Percentiles rank a stretch among this genome's conserved stretches.
Evolutionary conservation across 805 yeast species (phyloP).

Genomic region (Starmerella tilneyi): DNA sequence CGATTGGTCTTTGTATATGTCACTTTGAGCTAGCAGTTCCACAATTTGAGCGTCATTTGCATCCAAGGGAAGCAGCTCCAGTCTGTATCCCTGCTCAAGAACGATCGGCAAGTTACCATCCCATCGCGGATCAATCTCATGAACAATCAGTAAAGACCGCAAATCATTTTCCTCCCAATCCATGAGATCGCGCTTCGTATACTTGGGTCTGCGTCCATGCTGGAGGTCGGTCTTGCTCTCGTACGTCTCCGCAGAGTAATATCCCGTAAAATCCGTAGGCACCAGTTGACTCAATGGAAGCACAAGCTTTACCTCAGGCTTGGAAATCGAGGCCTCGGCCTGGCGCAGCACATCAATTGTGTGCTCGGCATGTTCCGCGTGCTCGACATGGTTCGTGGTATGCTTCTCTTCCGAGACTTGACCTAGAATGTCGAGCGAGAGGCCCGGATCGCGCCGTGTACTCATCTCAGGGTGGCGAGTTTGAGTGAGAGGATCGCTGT

Average conservation of each 20-base stretch:
- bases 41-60: background rate
- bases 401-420: background rate
- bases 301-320: background rate
- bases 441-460: background rate
- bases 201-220: background rate
- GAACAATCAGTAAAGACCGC: slow-evolving; percentile 3
- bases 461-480: too few species aligned
- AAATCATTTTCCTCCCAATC: slow-evolving; percentile 5
- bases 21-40: background rate
- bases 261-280: background rate
- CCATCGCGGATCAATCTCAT: background rate
- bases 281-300: background rate
- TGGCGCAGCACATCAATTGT: background rate
- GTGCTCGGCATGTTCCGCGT: background rate
- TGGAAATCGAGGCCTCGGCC: background rate
- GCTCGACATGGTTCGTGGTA: background rate
- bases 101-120: background rate
- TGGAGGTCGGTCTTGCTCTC: background rate
- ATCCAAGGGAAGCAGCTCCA: background rate
- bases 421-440: background rate
- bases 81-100: background rate
- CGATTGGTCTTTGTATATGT: background rate
- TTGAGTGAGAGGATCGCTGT: too few species aligned
- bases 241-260: background rate
- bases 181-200: background rate